Evolutionary conservation across 345 rosid species (phyloP).

Genomic region (Corymbia maculata): DNA sequence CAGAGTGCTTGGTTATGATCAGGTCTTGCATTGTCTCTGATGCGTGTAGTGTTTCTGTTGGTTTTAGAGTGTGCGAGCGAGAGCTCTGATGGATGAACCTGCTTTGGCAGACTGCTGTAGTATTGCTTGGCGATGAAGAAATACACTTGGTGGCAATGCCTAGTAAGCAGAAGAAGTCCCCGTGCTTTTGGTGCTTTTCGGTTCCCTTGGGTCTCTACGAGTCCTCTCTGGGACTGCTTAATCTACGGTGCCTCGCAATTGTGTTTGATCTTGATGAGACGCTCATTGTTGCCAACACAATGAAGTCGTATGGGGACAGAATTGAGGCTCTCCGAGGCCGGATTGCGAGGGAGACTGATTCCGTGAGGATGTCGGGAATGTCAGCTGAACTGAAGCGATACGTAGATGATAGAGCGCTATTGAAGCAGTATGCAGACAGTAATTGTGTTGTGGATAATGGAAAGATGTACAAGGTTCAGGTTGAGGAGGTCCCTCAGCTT

Average conservation of each 20-base stretch:
- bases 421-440: constrained; percentile 77
- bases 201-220: constrained; percentile 58
- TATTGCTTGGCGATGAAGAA: constrained; percentile 74
- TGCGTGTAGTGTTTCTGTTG: background rate
- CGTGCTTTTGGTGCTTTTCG: constrained; percentile 93
- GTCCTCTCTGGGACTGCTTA: constrained; percentile 76
- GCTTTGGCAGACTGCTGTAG: constrained; percentile 70
- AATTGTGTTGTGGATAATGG: constrained; percentile 64
- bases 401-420: constrained; percentile 56
- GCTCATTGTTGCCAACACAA: constrained; percentile 83
- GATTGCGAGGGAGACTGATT: constrained; percentile 74
- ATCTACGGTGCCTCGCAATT: constrained; percentile 74
- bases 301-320: constrained; percentile 90
- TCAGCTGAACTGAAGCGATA: constrained; percentile 66
- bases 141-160: constrained; percentile 97
- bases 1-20: background rate
- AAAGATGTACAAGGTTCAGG: constrained; percentile 52
- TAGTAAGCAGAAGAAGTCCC: constrained; percentile 92
- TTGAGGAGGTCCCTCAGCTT: constrained; percentile 59
- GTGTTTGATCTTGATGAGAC: constrained; percentile 98
- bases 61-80: constrained; percentile 4
- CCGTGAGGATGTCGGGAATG: constrained; percentile 58
- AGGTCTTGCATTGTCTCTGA: background rate
- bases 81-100: background rate
- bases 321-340: constrained; percentile 65